These are phyloP conservation scores for Cyphellophora attinorum DNA, from an alignment of 2,329 filamentous ascomycete species.

Conservation along the genomic window DNA sequence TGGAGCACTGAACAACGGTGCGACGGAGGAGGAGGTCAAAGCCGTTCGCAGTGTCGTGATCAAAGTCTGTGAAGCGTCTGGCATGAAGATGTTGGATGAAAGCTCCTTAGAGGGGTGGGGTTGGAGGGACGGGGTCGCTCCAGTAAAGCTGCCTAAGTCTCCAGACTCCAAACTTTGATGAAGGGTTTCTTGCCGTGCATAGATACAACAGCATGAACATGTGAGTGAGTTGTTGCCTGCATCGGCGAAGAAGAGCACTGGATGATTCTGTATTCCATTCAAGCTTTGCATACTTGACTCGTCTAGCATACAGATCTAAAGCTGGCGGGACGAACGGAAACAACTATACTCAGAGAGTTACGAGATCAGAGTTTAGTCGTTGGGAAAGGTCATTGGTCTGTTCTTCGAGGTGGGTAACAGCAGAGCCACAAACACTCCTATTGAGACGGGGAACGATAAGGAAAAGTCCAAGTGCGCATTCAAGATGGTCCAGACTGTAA, in stretches of 20 bases:
- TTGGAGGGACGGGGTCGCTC: constrained; percentile 36
- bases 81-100: constrained; percentile 34
- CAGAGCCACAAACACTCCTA: too few species aligned
- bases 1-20: constrained; percentile 42
- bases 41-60: constrained; percentile 39
- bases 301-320: neutral
- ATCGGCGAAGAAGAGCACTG: neutral
- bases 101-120: constrained; percentile 32
- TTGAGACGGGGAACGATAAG: too few species aligned
- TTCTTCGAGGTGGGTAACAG: too few species aligned
- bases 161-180: neutral
- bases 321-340: neutral
- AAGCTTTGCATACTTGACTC: neutral
- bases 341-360: neutral
- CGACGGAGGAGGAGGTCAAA: constrained; percentile 38
- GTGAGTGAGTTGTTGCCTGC: neutral
- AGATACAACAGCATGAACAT: neutral
- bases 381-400: too few species aligned
- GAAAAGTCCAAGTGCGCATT: too few species aligned
- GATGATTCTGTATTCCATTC: neutral
- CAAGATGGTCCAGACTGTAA: too few species aligned
- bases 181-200: neutral
- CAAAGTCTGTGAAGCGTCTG: constrained; percentile 36
- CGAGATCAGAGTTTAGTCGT: too few species aligned
- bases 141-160: constrained; percentile 7